Evolutionary conservation across 306 rosid species (phyloP).

Genomic region (Cicer pinnatifidum): DNA sequence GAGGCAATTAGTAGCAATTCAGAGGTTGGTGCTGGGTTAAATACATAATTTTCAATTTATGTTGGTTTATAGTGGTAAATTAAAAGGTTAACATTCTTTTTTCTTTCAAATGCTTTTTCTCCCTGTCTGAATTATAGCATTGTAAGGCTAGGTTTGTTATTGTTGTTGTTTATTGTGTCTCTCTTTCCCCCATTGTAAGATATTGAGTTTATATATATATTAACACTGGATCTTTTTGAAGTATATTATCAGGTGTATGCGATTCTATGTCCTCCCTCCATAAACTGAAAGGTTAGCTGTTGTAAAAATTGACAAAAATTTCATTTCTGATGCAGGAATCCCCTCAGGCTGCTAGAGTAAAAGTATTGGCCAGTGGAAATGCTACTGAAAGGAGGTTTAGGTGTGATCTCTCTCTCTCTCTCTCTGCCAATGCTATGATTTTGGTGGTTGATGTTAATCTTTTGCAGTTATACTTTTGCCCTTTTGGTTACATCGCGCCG

Average conservation of each 20-base stretch:
- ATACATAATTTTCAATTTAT: slow-evolving; percentile 5
- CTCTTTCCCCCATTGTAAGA: not conserved
- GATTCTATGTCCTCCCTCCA: slow-evolving; percentile 8
- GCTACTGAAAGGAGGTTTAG: slow-evolving; percentile 98
- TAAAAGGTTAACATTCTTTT: not conserved
- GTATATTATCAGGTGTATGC: slow-evolving; percentile 14
- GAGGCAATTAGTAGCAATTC: not conserved
- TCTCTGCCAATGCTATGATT: slow-evolving; percentile 21
- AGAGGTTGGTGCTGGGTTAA: slow-evolving; percentile 4
- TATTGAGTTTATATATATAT: slow-evolving; percentile 17
- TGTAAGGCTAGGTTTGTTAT: slow-evolving; percentile 1
- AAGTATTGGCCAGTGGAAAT: slow-evolving; percentile 96
- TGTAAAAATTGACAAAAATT: slow-evolving; percentile 33
- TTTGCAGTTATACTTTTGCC: not conserved
- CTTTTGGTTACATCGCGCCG: slow-evolving; percentile 2
- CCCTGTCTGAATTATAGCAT: not conserved
- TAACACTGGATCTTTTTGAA: not conserved
- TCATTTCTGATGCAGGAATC: slow-evolving; percentile 72
- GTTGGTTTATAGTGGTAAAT: slow-evolving; percentile 16
- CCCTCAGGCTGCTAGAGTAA: slow-evolving; percentile 98
- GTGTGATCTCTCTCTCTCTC: slow-evolving; percentile 47
- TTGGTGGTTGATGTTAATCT: slow-evolving; percentile 21
- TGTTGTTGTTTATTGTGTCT: not conserved
- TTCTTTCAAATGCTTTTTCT: slow-evolving; percentile 22
- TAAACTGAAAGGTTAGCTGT: not conserved